Conservation (phyloP, 805 yeast species). For the Metschnikowia aberdeeniae region DNA sequence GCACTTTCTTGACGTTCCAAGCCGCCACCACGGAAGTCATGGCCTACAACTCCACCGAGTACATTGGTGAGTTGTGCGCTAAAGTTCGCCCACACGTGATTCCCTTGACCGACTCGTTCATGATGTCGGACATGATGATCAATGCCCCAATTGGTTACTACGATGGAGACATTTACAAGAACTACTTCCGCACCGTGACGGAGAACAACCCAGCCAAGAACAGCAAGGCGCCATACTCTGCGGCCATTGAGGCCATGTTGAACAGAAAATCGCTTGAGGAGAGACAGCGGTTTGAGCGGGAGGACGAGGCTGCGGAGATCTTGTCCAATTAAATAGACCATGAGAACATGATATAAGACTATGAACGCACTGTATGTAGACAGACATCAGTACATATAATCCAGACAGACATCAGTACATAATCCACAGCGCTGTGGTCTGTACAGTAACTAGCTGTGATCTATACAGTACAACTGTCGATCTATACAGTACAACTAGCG, state of each 20-base stretch:
- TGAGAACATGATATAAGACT: not conserved
- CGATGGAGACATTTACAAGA: constrained; percentile 80
- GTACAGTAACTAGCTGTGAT: too few species aligned
- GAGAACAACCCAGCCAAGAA: constrained; percentile 45
- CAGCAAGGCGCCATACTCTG: constrained; percentile 60
- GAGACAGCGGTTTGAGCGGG: constrained; percentile 38
- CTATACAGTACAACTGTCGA: too few species aligned
- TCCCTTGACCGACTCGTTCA: constrained; percentile 80
- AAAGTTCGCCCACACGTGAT: constrained; percentile 60
- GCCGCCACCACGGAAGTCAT: constrained; percentile 49
- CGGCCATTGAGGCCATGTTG: constrained; percentile 38
- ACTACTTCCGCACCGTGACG: constrained; percentile 60
- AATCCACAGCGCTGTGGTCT: too few species aligned
- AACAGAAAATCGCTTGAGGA: constrained; percentile 33
- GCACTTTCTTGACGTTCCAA: constrained; percentile 64
- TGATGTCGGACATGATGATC: constrained; percentile 73
- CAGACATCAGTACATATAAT: too few species aligned
- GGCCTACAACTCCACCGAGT: constrained; percentile 41
- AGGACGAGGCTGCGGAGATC: constrained; percentile 29
- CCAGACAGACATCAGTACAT: too few species aligned
- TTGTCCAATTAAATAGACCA: constrained; percentile 18
- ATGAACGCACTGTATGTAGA: not conserved
- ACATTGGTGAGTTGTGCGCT: constrained; percentile 31
- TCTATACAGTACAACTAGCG: too few species aligned
- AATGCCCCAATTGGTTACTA: constrained; percentile 78